Conservation (phyloP, 2,329 filamentous ascomycete species). For the Fusarium chlamydosporum region DNA sequence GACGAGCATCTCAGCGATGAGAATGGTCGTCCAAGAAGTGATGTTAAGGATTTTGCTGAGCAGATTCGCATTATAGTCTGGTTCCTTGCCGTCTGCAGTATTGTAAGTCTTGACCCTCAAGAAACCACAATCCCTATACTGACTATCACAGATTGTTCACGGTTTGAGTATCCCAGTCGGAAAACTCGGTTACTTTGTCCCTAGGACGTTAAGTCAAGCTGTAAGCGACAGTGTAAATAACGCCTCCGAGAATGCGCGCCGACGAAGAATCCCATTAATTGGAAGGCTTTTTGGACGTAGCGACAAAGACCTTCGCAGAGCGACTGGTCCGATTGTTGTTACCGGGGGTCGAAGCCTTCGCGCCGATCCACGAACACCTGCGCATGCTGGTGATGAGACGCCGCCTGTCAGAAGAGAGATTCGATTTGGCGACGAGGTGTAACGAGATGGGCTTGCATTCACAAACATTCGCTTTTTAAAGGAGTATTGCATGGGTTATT, state of each 20-base stretch:
- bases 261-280: constrained; percentile 42
- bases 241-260: constrained; percentile 8
- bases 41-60: constrained; percentile 72
- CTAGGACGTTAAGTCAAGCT: constrained; percentile 67
- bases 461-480: background rate
- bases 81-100: constrained; percentile 87
- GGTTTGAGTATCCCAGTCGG: constrained; percentile 84
- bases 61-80: constrained; percentile 81
- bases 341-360: constrained; percentile 31
- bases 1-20: constrained; percentile 63
- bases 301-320: background rate
- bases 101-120: constrained; percentile 69
- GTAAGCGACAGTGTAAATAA: constrained; percentile 48
- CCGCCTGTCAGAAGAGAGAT: constrained; percentile 39
- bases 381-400: constrained; percentile 6
- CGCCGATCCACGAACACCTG: background rate
- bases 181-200: constrained; percentile 74
- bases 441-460: background rate
- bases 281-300: constrained; percentile 18
- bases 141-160: constrained; percentile 71
- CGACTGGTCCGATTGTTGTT: constrained; percentile 30
- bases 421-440: constrained; percentile 43
- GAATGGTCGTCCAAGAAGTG: constrained; percentile 59
- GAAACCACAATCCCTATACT: rapidly evolving
- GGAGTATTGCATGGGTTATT: background rate